A percentile compares a stretch with the other conserved stretches of the same genome.
phyloP scores from a whole-genome alignment of 2,329 filamentous ascomycete species.

The Thielaviopsis musarum region DNA sequence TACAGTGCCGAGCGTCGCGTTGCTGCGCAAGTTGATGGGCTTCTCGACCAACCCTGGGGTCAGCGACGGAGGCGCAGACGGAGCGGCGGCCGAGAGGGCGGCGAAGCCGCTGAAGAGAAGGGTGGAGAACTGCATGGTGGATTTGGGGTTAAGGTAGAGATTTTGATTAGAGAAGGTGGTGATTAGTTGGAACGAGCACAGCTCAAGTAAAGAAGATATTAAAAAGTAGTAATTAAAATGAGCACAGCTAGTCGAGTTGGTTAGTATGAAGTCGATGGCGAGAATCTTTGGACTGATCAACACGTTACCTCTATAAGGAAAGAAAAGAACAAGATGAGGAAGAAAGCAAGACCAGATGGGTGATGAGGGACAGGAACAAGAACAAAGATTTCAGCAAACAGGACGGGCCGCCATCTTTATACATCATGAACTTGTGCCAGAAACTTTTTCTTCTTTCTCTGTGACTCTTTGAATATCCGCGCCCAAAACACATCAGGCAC shows the following conservation, averaged over 20 bases:
- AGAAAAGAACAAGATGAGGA: slow-evolving; percentile 14
- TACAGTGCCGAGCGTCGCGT: slow-evolving; percentile 24
- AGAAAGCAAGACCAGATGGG: not conserved
- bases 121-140: slow-evolving; percentile 12
- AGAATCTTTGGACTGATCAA: slow-evolving; percentile 10
- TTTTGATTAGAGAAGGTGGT: not conserved
- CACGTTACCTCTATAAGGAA: slow-evolving; percentile 9
- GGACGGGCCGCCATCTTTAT: not conserved
- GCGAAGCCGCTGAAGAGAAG: slow-evolving; percentile 23
- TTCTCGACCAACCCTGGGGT: slow-evolving; percentile 15
- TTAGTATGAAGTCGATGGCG: slow-evolving; percentile 11
- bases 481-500: not conserved
- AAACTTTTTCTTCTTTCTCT: not conserved
- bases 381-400: not conserved
- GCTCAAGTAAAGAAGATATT: not conserved
- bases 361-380: not conserved
- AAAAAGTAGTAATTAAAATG: slow-evolving; percentile 6
- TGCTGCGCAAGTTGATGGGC: slow-evolving; percentile 21
- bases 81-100: slow-evolving; percentile 27
- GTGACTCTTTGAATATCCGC: not conserved
- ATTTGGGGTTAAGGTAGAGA: not conserved
- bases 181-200: not conserved
- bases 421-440: not conserved
- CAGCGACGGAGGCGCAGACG: slow-evolving; percentile 18
- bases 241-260: slow-evolving; percentile 15